Percentiles rank a stretch among this genome's conserved stretches.
Conservation (phyloP, 2,329 filamentous ascomycete genomes). For the Microdochium nivale region DNA sequence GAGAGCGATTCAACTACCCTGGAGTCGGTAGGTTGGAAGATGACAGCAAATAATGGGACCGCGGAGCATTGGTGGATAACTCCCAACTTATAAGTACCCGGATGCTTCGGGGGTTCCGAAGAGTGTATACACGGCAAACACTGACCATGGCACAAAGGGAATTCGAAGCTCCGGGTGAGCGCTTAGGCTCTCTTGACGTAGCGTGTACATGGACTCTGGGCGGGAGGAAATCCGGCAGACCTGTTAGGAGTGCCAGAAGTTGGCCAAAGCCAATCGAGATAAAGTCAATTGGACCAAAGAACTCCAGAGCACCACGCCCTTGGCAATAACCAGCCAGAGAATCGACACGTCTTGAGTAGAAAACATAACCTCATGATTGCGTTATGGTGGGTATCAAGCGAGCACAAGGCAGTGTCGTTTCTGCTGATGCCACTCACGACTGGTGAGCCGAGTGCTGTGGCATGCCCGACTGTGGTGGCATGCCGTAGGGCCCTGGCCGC, state of each 20-base stretch:
- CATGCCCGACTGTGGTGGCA: conserved; percentile 71
- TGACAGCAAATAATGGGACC: too few species aligned
- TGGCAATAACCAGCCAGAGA: conserved; percentile 27
- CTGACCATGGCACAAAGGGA: too few species aligned
- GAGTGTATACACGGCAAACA: too few species aligned
- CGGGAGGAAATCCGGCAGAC: conserved; percentile 12
- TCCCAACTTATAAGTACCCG: too few species aligned
- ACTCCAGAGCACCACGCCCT: conserved; percentile 36
- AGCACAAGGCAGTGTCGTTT: conserved; percentile 19
- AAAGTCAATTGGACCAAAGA: conserved; percentile 22
- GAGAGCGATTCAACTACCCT: too few species aligned
- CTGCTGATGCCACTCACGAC: conserved; percentile 37
- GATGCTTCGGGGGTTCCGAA: too few species aligned
- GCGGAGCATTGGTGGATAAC: too few species aligned
- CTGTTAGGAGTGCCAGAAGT: conserved; percentile 10
- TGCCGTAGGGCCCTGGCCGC: conserved; percentile 59
- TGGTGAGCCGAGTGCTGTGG: conserved; percentile 77
- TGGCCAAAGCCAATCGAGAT: conserved; percentile 6
- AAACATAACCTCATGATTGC: conserved; percentile 34
- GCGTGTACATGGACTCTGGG: background rate
- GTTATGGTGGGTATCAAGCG: conserved; percentile 51
- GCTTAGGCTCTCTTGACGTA: background rate
- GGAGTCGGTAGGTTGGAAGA: too few species aligned
- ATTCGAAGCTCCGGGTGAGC: too few species aligned
- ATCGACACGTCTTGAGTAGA: conserved; percentile 19